Evolutionary conservation across 2,329 filamentous ascomycete genomes (phyloP).

Genomic region (Phialemoniopsis sp.): DNA sequence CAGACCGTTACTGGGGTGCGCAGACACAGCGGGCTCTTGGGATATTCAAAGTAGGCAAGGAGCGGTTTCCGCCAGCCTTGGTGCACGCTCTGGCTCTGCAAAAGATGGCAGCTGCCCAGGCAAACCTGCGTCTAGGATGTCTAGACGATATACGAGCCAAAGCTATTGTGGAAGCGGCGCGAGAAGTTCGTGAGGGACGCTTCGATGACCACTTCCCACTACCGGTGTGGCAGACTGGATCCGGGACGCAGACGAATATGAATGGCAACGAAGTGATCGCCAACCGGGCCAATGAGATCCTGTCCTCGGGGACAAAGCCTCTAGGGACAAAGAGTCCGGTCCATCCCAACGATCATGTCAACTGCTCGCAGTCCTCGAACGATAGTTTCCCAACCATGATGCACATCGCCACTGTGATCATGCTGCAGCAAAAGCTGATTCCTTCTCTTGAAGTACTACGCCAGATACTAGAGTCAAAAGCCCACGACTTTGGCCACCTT

Average conservation of each 20-base stretch:
- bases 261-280: conserved; percentile 98
- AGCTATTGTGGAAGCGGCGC: conserved; percentile 84
- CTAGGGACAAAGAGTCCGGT: conserved; percentile 95
- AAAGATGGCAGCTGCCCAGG: too few species aligned
- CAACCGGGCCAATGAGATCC: conserved; percentile 91
- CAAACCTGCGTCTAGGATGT: too few species aligned
- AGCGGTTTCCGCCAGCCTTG: too few species aligned
- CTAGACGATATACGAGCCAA: conserved; percentile 77
- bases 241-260: conserved; percentile 96
- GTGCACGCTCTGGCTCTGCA: too few species aligned
- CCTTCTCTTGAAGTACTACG: conserved; percentile 74
- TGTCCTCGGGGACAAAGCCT: conserved; percentile 77
- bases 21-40: too few species aligned
- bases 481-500: conserved; percentile 76
- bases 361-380: conserved; percentile 94
- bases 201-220: conserved; percentile 90
- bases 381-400: conserved; percentile 96
- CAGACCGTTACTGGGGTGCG: too few species aligned
- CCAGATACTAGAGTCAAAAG: conserved; percentile 75
- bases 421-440: conserved; percentile 75
- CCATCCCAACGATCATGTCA: conserved; percentile 95
- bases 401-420: conserved; percentile 91
- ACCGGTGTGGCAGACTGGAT: conserved; percentile 94
- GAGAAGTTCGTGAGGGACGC: conserved; percentile 82
- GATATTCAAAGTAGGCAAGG: too few species aligned